phyloP scores from a whole-genome alignment of 2,329 filamentous ascomycete genomes.

The Penicillium corylophilum region DNA sequence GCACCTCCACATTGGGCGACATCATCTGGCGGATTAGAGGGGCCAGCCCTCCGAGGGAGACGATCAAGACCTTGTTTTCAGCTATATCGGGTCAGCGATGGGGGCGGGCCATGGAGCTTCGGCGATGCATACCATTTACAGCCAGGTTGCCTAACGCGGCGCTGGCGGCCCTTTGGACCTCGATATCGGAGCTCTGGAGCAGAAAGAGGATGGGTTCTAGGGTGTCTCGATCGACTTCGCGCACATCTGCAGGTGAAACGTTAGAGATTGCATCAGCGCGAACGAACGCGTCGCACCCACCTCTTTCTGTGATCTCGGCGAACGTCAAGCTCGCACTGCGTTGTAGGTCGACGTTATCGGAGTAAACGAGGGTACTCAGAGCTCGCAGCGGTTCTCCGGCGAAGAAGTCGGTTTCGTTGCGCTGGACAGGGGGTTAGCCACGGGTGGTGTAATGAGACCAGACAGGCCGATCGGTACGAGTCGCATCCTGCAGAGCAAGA shows the following conservation, averaged over 20 bases:
- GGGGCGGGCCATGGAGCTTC: slow-evolving; percentile 12
- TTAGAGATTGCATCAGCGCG: slow-evolving; percentile 17
- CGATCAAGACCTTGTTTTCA: slow-evolving; percentile 97
- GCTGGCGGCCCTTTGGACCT: slow-evolving; percentile 94
- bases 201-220: slow-evolving; percentile 95
- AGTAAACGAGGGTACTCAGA: slow-evolving; percentile 93
- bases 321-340: slow-evolving; percentile 97
- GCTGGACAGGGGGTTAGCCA: slow-evolving; percentile 53
- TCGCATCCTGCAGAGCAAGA: slow-evolving; percentile 14
- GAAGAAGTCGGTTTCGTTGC: slow-evolving; percentile 97
- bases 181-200: slow-evolving; percentile 90
- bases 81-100: slow-evolving; percentile 60
- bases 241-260: slow-evolving; percentile 68
- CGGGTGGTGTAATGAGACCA: background rate
- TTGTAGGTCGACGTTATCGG: slow-evolving; percentile 97
- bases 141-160: slow-evolving; percentile 93
- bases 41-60: slow-evolving; percentile 82
- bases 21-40: slow-evolving; percentile 98
- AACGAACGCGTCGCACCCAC: slow-evolving; percentile 48
- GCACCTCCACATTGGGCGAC: slow-evolving; percentile 94
- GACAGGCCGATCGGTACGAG: background rate
- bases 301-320: slow-evolving; percentile 97
- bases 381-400: slow-evolving; percentile 90
- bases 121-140: slow-evolving; percentile 71
- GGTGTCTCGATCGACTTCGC: slow-evolving; percentile 91